A percentile compares a stretch with the other conserved stretches of the same genome.
Conservation (phyloP, 2,329 filamentous ascomycete genomes). For the Pestalotiopsis sp. region DNA sequence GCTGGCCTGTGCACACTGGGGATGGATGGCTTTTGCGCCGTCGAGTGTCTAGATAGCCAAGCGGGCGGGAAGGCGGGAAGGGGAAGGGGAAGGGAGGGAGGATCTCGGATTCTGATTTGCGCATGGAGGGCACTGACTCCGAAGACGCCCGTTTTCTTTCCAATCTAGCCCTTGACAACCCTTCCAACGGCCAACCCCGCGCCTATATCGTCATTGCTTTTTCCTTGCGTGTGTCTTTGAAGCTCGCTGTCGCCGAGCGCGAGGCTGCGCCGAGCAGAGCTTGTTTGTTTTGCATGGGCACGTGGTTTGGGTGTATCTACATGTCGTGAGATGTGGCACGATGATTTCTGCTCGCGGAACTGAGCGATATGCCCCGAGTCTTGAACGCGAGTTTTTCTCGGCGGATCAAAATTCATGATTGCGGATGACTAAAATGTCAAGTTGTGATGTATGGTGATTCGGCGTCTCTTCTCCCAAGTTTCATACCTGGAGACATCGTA, state of each 20-base stretch:
- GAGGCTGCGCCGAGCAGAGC: neutral
- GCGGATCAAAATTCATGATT: neutral
- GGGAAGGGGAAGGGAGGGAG: neutral
- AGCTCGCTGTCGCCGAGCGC: neutral
- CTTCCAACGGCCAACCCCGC: neutral
- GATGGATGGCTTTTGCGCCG: neutral
- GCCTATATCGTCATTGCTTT: slow-evolving; percentile 6
- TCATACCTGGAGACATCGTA: neutral
- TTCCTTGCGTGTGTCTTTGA: neutral
- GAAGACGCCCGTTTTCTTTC: neutral
- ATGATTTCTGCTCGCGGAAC: neutral
- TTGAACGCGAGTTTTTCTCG: neutral
- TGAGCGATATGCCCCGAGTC: neutral
- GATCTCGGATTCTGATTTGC: neutral
- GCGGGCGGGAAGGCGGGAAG: neutral
- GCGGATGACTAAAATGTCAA: neutral
- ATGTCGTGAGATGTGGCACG: neutral
- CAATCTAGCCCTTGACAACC: neutral
- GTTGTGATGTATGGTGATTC: too few relatives aligned
- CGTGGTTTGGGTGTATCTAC: neutral
- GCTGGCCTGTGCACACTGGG: too few relatives aligned
- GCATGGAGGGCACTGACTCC: neutral
- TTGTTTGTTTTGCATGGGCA: neutral
- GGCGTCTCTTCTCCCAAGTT: neutral
- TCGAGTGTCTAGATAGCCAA: neutral